Percentiles rank a stretch among this genome's conserved stretches.
phyloP scores from a whole-genome alignment of 2,329 filamentous ascomycete species.

The Moelleriella libera region DNA sequence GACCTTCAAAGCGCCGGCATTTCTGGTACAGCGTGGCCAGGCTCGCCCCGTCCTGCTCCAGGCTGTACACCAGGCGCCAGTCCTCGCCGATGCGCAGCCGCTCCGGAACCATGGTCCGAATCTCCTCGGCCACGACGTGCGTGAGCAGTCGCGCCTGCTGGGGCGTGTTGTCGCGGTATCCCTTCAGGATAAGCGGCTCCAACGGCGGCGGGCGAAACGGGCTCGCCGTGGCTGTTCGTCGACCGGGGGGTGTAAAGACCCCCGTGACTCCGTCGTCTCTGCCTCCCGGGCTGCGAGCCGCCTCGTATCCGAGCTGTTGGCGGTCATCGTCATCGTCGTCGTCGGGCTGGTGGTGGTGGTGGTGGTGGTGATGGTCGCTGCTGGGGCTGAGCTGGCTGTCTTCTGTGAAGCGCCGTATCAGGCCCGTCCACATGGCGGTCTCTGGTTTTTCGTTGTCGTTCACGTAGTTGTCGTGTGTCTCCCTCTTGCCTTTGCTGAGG shows the following conservation, averaged over 20 bases:
- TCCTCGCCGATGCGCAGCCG: conserved; percentile 75
- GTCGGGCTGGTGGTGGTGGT: conserved; percentile 18
- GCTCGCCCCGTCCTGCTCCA: conserved; percentile 85
- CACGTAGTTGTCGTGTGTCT: too few species aligned
- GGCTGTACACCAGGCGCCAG: conserved; percentile 76
- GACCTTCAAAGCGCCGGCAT: conserved; percentile 50
- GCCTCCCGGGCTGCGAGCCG: conserved; percentile 1
- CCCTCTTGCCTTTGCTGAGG: too few species aligned
- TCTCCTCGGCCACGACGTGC: conserved; percentile 73
- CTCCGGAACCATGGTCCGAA: conserved; percentile 75
- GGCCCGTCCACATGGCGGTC: conserved; percentile 37
- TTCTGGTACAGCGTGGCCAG: conserved; percentile 75
- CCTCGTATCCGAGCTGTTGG: conserved; percentile 8
- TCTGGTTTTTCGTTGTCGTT: too few species aligned
- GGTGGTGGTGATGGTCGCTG: too few species aligned
- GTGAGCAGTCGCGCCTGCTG: conserved; percentile 52
- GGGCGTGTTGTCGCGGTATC: conserved; percentile 48
- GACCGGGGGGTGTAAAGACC: conserved; percentile 35
- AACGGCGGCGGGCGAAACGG: conserved; percentile 83
- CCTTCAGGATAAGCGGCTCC: conserved; percentile 60
- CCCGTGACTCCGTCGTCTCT: conserved; percentile 35
- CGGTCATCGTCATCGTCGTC: conserved; percentile 16
- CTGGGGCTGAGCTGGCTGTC: too few species aligned
- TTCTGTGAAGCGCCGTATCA: conserved; percentile 51
- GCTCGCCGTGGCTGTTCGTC: conserved; percentile 39